A percentile compares a stretch with the other conserved stretches of the same genome.
These are phyloP conservation scores for Medicago arabica DNA, from an alignment of 306 rosid genomes.

Conservation along the genomic window DNA sequence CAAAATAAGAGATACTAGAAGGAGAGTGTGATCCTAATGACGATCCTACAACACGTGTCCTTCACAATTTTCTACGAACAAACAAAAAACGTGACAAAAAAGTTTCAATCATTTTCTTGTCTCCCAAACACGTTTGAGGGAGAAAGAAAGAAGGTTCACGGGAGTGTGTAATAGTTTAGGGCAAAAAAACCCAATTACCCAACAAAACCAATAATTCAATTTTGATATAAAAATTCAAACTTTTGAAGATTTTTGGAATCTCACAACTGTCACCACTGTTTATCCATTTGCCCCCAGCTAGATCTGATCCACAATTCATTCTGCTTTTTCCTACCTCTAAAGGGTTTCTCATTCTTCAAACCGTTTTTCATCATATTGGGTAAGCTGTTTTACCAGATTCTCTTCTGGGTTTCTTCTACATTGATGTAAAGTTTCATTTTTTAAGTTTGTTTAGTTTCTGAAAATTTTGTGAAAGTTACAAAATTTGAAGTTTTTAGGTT, in stretches of 20 bases:
- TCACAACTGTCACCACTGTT: constrained; percentile 50
- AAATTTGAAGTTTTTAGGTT: neutral
- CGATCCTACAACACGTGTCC: neutral
- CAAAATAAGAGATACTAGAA: too few relatives aligned
- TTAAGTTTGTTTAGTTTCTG: neutral
- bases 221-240: constrained; percentile 39
- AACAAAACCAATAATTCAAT: constrained; percentile 5
- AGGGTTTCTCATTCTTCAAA: constrained; percentile 39
- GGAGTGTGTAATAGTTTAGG: constrained; percentile 30
- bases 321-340: constrained; percentile 29
- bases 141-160: constrained; percentile 6
- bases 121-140: constrained; percentile 44
- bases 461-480: constrained; percentile 4
- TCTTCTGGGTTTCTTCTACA: constrained; percentile 27
- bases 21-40: neutral
- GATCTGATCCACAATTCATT: constrained; percentile 56
- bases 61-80: neutral
- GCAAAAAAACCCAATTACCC: constrained; percentile 22
- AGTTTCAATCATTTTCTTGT: constrained; percentile 42
- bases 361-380: constrained; percentile 34
- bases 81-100: constrained; percentile 31
- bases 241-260: constrained; percentile 45
- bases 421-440: constrained; percentile 31
- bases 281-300: constrained; percentile 38
- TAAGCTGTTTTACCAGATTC: constrained; percentile 28